phyloP scores from a whole-genome alignment of 1,284 basidiomycete genomes.

The Phaffia rhodozyma region DNA sequence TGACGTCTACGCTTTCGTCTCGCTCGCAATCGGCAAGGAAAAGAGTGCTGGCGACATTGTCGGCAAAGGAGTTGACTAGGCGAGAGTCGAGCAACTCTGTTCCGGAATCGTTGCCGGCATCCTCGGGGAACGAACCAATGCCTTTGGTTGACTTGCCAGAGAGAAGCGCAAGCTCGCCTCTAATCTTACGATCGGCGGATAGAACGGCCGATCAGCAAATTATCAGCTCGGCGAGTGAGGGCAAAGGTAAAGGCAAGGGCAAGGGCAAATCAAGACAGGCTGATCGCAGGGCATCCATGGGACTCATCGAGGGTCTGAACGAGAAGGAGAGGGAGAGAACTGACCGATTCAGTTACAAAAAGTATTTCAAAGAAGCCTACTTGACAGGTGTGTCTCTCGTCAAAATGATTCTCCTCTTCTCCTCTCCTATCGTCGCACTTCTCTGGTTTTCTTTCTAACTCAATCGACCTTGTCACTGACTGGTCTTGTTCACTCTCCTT shows the following conservation, averaged over 20 bases:
- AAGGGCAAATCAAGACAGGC: neutral
- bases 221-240: neutral
- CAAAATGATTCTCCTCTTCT: neutral
- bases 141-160: too few relatives aligned
- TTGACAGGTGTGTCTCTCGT: slow-evolving; percentile 49
- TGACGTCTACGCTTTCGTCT: too few relatives aligned
- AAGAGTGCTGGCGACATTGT: too few relatives aligned
- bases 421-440: neutral
- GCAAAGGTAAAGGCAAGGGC: slow-evolving; percentile 7
- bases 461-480: neutral
- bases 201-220: too few relatives aligned
- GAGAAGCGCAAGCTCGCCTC: slow-evolving; percentile 2
- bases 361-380: slow-evolving; percentile 64
- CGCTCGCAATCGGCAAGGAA: too few relatives aligned
- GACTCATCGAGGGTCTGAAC: neutral
- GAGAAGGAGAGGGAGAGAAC: slow-evolving; percentile 4
- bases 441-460: neutral
- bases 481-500: neutral
- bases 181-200: neutral
- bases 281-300: too few relatives aligned
- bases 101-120: too few relatives aligned
- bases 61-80: too few relatives aligned
- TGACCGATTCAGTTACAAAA: slow-evolving; percentile 26
- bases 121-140: too few relatives aligned
- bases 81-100: too few relatives aligned